Evolutionary conservation across 139 green algal genomes (phyloP).

Genomic region (Chlorella sp.): DNA sequence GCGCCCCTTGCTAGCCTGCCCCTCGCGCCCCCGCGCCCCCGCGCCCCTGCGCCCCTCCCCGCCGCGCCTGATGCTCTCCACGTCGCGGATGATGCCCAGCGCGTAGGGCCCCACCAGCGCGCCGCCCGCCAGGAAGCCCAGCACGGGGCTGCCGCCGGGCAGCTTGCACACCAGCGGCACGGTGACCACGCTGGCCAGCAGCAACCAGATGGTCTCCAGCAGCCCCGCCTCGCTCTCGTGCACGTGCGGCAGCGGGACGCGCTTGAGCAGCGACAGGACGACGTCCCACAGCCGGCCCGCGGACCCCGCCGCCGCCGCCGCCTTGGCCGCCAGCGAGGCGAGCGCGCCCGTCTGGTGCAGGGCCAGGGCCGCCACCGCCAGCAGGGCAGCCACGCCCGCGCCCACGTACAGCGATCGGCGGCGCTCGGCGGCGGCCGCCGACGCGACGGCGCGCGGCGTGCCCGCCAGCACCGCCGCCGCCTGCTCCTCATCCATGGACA

Average conservation of each 20-base stretch:
- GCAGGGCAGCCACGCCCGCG: no score
- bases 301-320: constrained; percentile 12
- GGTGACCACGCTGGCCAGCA: constrained; percentile 82
- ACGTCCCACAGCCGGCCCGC: constrained; percentile 18
- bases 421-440: neutral
- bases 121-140: constrained; percentile 93
- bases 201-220: constrained; percentile 88
- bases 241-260: constrained; percentile 57
- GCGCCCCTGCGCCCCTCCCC: no score
- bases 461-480: neutral
- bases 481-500: constrained; percentile 3
- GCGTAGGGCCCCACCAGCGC: constrained; percentile 93
- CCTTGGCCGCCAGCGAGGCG: constrained; percentile 23
- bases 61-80: constrained; percentile 69
- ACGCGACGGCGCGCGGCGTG: no score
- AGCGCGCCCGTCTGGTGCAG: constrained; percentile 24
- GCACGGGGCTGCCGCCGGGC: constrained; percentile 89
- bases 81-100: constrained; percentile 89
- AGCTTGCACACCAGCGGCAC: constrained; percentile 89
- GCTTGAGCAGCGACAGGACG: constrained; percentile 13
- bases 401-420: constrained; percentile 10
- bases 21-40: no score
- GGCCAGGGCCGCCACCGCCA: neutral
- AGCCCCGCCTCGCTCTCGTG: constrained; percentile 74
- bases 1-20: no score